These are phyloP conservation scores for Zopfia rhizophila DNA, from an alignment of 2,329 filamentous ascomycete species.

Conservation along the genomic window DNA sequence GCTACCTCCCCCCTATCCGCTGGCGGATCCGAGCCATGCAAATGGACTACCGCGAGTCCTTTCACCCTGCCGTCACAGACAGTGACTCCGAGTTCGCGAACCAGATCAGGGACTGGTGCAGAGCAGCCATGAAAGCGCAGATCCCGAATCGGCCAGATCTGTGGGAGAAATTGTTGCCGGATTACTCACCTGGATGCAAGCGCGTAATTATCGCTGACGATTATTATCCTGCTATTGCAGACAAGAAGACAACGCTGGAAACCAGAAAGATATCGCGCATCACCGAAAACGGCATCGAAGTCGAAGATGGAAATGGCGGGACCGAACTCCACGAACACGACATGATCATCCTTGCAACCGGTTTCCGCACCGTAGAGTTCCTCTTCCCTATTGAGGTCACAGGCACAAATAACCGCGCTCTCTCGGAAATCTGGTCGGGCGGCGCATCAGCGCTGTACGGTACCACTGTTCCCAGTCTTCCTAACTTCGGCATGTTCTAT, in stretches of 20 bases:
- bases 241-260: constrained; percentile 62
- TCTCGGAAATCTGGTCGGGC: constrained; percentile 64
- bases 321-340: constrained; percentile 60
- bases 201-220: constrained; percentile 66
- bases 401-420: constrained; percentile 55
- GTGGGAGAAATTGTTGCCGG: constrained; percentile 64
- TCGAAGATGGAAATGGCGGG: constrained; percentile 46
- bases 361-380: constrained; percentile 69
- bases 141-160: constrained; percentile 62
- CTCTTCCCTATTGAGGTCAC: constrained; percentile 66
- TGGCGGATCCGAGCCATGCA: constrained; percentile 61
- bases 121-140: constrained; percentile 56
- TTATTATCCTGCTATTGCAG: constrained; percentile 63
- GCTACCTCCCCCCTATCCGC: constrained; percentile 62
- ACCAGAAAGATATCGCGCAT: constrained; percentile 61
- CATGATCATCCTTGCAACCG: constrained; percentile 67
- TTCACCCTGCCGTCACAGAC: constrained; percentile 58
- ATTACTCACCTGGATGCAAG: constrained; percentile 66
- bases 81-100: constrained; percentile 53
- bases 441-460: constrained; percentile 64
- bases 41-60: constrained; percentile 67
- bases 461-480: constrained; percentile 62
- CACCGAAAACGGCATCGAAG: constrained; percentile 59
- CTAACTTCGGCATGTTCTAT: constrained; percentile 68
- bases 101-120: constrained; percentile 51